Percentiles rank a stretch among this genome's conserved stretches.
These are phyloP conservation scores for Juncus inflexus DNA, from an alignment of 176 grass and related monocot species.

Conservation along the genomic window DNA sequence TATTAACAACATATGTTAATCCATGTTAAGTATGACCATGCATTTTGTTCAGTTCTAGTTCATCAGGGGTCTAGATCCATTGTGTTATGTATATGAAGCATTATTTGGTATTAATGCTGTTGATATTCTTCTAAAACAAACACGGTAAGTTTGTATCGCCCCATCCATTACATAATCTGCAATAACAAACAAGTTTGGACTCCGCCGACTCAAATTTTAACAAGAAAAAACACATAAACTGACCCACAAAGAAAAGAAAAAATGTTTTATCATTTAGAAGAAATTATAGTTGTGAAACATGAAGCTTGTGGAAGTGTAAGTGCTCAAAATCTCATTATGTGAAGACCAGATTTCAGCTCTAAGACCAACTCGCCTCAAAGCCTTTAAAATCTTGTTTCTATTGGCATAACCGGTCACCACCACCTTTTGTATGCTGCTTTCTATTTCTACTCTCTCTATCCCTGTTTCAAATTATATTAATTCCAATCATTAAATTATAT, in stretches of 20 bases:
- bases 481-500: background rate
- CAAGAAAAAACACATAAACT: no score
- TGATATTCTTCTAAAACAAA: no score
- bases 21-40: no score
- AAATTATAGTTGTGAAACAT: constrained; percentile 74
- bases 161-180: no score
- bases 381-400: constrained; percentile 93
- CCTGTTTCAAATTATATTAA: constrained; percentile 35
- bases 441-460: constrained; percentile 92
- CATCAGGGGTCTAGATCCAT: no score
- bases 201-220: no score
- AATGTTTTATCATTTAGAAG: constrained; percentile 44
- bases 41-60: no score
- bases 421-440: constrained; percentile 88
- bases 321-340: constrained; percentile 81
- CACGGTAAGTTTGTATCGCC: no score
- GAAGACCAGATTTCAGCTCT: constrained; percentile 86
- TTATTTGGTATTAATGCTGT: no score
- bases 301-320: constrained; percentile 63
- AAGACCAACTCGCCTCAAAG: constrained; percentile 84
- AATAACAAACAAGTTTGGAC: no score
- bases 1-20: no score
- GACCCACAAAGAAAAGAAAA: background rate
- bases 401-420: constrained; percentile 83
- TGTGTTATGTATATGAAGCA: no score